Percentiles rank a stretch among this genome's conserved stretches.
phyloP scores from a whole-genome alignment of 768 basidiomycete genomes.

The Mycena vitilis region DNA sequence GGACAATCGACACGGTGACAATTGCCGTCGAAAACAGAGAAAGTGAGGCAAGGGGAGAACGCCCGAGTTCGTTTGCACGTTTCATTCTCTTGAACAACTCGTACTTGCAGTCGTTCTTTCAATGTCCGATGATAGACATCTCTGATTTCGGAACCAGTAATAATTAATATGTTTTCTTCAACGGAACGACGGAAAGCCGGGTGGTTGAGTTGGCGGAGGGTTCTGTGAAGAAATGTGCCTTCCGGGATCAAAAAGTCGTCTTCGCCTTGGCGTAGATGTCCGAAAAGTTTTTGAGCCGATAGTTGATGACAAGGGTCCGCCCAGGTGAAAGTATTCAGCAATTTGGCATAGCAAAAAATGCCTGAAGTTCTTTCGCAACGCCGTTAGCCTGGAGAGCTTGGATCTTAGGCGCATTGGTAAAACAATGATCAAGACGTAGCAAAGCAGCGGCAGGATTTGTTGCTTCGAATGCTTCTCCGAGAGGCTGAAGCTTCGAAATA shows the following conservation, averaged over 20 bases:
- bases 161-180: conserved; percentile 28
- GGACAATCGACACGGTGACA: conserved; percentile 52
- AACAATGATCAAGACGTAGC: conserved; percentile 58
- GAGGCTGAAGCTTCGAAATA: conserved; percentile 40
- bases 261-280: conserved; percentile 20
- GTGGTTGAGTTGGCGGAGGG: conserved; percentile 7
- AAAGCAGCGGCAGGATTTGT: conserved; percentile 49
- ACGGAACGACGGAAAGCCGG: conserved; percentile 6
- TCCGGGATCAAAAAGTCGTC: conserved; percentile 33
- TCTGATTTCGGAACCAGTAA: conserved; percentile 39
- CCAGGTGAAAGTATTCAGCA: conserved; percentile 20
- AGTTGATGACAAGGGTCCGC: conserved; percentile 24
- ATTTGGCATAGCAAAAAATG: conserved; percentile 50
- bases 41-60: conserved; percentile 55
- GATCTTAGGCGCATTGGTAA: conserved; percentile 43
- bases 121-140: conserved; percentile 41
- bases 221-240: conserved; percentile 26
- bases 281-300: conserved; percentile 24
- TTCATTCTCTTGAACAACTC: conserved; percentile 48
- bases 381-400: conserved; percentile 38
- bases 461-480: conserved; percentile 47
- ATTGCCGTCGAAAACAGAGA: conserved; percentile 38
- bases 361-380: conserved; percentile 45
- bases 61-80: conserved; percentile 43
- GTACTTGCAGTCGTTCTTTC: conserved; percentile 39